Percentiles rank a stretch among this genome's conserved stretches.
Conservation (phyloP, 345 rosid genomes). For the Eucalyptus virginea region DNA sequence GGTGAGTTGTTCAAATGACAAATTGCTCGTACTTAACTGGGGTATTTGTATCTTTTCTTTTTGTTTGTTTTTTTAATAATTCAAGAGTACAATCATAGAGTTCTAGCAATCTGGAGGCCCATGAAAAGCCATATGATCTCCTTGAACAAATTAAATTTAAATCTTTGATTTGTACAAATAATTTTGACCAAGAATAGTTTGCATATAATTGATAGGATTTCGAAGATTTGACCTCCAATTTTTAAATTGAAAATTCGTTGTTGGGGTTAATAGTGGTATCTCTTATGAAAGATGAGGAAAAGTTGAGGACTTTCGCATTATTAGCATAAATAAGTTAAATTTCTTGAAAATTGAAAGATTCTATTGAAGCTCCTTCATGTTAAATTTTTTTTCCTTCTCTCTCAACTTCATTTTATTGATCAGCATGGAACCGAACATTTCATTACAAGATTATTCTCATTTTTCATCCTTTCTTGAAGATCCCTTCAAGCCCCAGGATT, state of each 20-base stretch:
- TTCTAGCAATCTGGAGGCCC: neutral
- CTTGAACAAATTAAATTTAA: neutral
- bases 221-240: neutral
- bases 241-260: neutral
- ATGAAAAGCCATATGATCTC: neutral
- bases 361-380: neutral
- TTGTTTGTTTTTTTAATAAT: neutral
- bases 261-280: neutral
- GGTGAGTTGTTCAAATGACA: neutral
- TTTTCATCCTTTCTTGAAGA: neutral
- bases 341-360: neutral
- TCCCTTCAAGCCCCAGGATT: neutral
- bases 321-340: neutral
- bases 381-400: neutral
- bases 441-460: neutral
- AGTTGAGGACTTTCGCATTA: neutral
- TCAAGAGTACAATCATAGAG: neutral
- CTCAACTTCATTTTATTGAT: neutral
- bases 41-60: neutral
- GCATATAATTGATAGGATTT: neutral
- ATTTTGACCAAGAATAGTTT: neutral
- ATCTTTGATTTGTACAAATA: neutral
- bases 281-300: neutral
- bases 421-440: neutral
- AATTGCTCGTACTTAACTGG: neutral